These are phyloP conservation scores for Hirschfeldia incana DNA, from an alignment of 345 rosid species.

Conservation along the genomic window DNA sequence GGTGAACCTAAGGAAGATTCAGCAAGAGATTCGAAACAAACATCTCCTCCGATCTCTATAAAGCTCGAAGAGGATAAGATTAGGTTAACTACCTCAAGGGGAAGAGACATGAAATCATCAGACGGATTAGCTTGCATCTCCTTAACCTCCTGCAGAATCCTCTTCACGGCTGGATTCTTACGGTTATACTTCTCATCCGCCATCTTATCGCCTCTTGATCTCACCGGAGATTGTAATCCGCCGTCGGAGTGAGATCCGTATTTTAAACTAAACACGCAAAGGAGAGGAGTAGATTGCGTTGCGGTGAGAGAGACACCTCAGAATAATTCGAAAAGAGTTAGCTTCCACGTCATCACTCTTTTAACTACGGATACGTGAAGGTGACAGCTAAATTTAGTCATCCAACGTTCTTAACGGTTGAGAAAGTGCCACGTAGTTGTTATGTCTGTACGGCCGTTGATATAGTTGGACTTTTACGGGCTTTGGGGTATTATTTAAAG, in stretches of 20 bases:
- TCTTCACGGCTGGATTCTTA: slow-evolving; percentile 94
- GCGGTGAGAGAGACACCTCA: neutral
- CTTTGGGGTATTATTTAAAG: slow-evolving; percentile 26
- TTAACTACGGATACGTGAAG: slow-evolving; percentile 11
- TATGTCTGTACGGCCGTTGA: slow-evolving; percentile 3
- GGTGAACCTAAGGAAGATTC: no score
- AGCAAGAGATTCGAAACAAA: neutral
- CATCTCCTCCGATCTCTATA: slow-evolving; percentile 14
- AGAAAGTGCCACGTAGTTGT: neutral
- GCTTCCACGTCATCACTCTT: slow-evolving; percentile 28
- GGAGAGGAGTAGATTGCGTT: neutral
- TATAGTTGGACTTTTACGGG: neutral
- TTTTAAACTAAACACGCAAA: slow-evolving; percentile 1
- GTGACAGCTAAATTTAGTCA: neutral
- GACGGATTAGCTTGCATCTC: slow-evolving; percentile 99
- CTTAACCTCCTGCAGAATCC: slow-evolving; percentile 96
- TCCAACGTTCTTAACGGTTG: slow-evolving; percentile 9
- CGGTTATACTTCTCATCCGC: slow-evolving; percentile 83
- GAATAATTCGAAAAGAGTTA: neutral
- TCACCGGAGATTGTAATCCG: slow-evolving; percentile 19
- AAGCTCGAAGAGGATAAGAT: neutral
- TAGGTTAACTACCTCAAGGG: slow-evolving; percentile 71
- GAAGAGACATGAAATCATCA: slow-evolving; percentile 97
- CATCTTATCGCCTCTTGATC: slow-evolving; percentile 40
- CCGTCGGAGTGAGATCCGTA: slow-evolving; percentile 12